Evolutionary conservation across 2,329 filamentous ascomycete genomes (phyloP), one percentile per base, ranked within the genome.

Genomic region (Hymenoscyphus albidus): DNA sequence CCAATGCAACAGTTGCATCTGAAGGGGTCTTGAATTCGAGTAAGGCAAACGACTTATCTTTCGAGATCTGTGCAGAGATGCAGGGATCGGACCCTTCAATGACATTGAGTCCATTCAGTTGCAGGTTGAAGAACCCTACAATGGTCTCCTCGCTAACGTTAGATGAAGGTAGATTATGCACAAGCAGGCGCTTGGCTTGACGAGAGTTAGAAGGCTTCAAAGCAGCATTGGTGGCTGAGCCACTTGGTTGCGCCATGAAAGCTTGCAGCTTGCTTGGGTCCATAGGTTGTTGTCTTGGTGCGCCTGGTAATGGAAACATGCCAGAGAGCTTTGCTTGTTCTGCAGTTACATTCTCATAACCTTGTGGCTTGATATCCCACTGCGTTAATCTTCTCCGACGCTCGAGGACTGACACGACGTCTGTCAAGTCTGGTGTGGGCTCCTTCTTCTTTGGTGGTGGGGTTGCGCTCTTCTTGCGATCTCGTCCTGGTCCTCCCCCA

Each of bases 341-440:
- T 27, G 95, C 93, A 2, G 95, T 97, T 70, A 99, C 94, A 77
- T 95, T 96, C 75, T 99, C 96, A 75, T 99, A 99, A 56, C 95
- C 94, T 16, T 93, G 92, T 5, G 95, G 95, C 80, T 99, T 99
- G 78, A 99, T 97, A 77, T 99, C 96, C 95, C 95, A 99, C 78
- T 99, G 96, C 42, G 93, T 98, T 82, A 99, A 81, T 65, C 95
- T 90, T 71, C 96, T 89, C 82, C 93, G 95, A 73, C 94, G 89
- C 74, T 94, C 89, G 68, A 93, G 81, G 65, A 99, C 83, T 3
- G 92, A 86, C n/a, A 90, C 82, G 65, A 96, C 81, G 73, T 96
- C 88, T 66, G 93, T 96, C 75, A 99, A 82, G 77, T 99, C 96
- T 42, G 95, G 96, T 0, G 95, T 99, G 7, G 95, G 92, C 78